Evolutionary conservation across 1,139 yeast species (phyloP), one percentile per base, ranked within the genome.

Genomic region (Debaryomyces nepalensis): DNA sequence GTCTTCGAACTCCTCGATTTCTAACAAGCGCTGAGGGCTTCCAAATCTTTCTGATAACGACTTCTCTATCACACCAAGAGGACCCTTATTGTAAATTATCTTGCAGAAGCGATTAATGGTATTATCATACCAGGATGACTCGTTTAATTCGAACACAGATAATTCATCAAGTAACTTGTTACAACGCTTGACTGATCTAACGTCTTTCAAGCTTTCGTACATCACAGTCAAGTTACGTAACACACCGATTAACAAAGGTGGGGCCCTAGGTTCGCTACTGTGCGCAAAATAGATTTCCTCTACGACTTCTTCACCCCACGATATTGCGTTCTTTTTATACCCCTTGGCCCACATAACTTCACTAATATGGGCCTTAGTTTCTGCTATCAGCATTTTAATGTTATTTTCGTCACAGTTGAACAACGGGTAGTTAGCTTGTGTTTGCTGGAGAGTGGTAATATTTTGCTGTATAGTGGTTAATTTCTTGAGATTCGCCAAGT

Each of bases 301-400:
- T 4, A 73, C 57, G 2, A 72, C 76, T 40, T 81, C 82, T 56
- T 82, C 84, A 7, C 80, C 79, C 84, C 88, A 82, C 12, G 80
- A 70, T 26, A 83, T 67, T 0, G 90, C 86, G 45, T 79, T 78
- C 29, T 68, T 57, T 36, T 70, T 63, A 39, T 68, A 63, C 1
- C 82, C 82, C 45, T 76, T 69, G 5, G 75, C 76, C 87, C 89
- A 85, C 49, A 84, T 60, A 5, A 85, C 64, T 59, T 85, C 91
- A 44, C 86, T 73, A 14, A 85, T 66, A 57, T 84, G 84, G 11
- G 82, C 75, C 60, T 79, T 77, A 38, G 79, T 55, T 37, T 69
- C 74, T 35, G 68, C 68, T 15, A 59, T 58, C 19, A 55, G 44
- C 47, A 68, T 50, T 14, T 49, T 49, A 7, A 72, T 40, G 44